Base-by-base conservation (phyloP, 2,329 filamentous ascomycete species). In the Dryadomyces sulphureus region DNA sequence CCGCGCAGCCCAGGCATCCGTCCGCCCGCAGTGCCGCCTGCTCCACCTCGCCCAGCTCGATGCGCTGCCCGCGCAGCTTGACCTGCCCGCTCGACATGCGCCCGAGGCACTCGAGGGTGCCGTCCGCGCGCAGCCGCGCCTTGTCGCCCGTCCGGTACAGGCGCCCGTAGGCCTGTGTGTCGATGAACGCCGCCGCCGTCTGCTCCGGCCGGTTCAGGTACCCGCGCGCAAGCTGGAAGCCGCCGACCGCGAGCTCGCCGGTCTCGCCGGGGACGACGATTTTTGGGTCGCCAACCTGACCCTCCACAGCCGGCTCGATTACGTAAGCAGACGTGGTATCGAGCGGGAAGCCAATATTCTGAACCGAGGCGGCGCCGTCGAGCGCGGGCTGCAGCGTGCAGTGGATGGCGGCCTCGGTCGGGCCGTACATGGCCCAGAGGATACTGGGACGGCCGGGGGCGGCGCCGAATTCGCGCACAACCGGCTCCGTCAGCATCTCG, bases 341-440 rank as follows among this genome's bases (percentile, higher is more conserved):
- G 2, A 95, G 69, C 0, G 88, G 87, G 7, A 76, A 59, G 0
- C 89, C 89, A 52, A 94, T 92, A 42, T 78, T 82, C 4, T 75
- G 73, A 5, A 79, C 75, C 3, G 75, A 68, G 7, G 73, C 75
- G 19, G 62, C 59, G 5, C 69, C 65, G 6, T 64, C 57, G 54
- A 93, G 80, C 0, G 68, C 64, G 0, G 79, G 66, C 52, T 86
- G 80, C 5, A 92, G 62, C 1, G 86, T 93, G 58, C 75, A 95
- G 59, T 95, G 89, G 48, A 95, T 94, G 0, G 88, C 79, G 7
- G 86, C 86, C 63, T 95, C 89, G 0, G 89, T 95, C 1, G 89
- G 89, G 0, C 89, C 89, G 57, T 95, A 95, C 87, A 94, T 94
- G 30, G 81, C 89, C 73, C 86, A 89, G 1, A 95, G 68, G 38